Conservation (phyloP, 2,329 filamentous ascomycete species). For the Teratosphaeriaceae sp. region DNA sequence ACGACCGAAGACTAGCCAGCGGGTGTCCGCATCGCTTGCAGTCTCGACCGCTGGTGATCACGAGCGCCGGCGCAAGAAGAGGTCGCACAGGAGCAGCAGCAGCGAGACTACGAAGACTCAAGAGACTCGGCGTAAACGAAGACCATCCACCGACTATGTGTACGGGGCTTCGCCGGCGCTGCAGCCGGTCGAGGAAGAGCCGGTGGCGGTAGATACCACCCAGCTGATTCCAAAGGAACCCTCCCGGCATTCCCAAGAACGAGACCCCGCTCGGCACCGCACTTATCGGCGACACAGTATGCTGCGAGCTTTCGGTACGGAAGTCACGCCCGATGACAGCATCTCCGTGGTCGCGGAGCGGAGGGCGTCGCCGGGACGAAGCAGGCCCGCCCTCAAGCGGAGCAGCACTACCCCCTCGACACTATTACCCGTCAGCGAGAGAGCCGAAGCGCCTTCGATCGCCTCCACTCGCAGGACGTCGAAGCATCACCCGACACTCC, state of each 20-base stretch:
- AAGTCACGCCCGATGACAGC: constrained; percentile 27
- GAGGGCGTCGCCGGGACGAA: constrained; percentile 3
- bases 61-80: constrained; percentile 6
- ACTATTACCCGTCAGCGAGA: constrained; percentile 17
- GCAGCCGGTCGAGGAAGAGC: neutral
- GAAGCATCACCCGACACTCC: constrained; percentile 22
- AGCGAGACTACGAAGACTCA: neutral
- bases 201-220: neutral
- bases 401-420: constrained; percentile 17
- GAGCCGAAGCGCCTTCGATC: constrained; percentile 18
- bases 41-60: neutral
- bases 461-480: constrained; percentile 9
- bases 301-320: neutral
- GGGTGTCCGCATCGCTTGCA: neutral
- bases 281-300: constrained; percentile 3
- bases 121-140: neutral
- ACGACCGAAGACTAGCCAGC: constrained; percentile 1
- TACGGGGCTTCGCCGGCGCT: neutral
- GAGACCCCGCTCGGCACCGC: constrained; percentile 6
- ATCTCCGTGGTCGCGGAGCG: constrained; percentile 17
- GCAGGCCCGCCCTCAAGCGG: constrained; percentile 13
- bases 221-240: neutral
- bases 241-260: neutral
- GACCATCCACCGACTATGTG: constrained; percentile 7
- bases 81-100: neutral